Conservation (phyloP, 257 asterid genomes). For the Petunia secreta region DNA sequence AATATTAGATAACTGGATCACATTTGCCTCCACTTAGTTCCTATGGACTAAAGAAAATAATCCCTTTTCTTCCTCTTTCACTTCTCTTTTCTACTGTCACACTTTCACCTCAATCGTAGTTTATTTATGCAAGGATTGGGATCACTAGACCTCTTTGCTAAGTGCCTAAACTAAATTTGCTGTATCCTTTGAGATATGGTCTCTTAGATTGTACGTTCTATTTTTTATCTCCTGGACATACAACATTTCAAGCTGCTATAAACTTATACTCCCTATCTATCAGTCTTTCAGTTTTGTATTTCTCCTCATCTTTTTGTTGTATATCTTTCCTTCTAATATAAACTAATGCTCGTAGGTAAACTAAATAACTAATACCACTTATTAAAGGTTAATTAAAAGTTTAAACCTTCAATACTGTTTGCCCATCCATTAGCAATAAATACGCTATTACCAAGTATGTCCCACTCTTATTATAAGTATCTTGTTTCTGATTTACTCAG, state of each 20-base stretch:
- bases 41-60: not conserved
- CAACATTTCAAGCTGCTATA: not conserved
- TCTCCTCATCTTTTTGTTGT: not conserved
- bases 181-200: not conserved
- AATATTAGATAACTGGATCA: not conserved
- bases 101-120: not conserved
- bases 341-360: too few relatives aligned
- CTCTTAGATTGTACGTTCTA: not conserved
- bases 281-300: not conserved
- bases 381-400: too few relatives aligned
- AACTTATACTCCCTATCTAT: not conserved
- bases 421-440: not conserved
- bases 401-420: not conserved
- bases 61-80: not conserved
- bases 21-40: not conserved
- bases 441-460: not conserved
- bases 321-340: not conserved
- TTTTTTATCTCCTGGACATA: not conserved
- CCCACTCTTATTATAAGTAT: not conserved
- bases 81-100: not conserved
- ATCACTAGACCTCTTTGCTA: not conserved
- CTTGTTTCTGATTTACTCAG: not conserved
- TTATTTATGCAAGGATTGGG: not conserved
- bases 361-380: too few relatives aligned
- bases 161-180: not conserved